phyloP scores from a whole-genome alignment of 179 eudicot genomes.

The Patellifolia procumbens region DNA sequence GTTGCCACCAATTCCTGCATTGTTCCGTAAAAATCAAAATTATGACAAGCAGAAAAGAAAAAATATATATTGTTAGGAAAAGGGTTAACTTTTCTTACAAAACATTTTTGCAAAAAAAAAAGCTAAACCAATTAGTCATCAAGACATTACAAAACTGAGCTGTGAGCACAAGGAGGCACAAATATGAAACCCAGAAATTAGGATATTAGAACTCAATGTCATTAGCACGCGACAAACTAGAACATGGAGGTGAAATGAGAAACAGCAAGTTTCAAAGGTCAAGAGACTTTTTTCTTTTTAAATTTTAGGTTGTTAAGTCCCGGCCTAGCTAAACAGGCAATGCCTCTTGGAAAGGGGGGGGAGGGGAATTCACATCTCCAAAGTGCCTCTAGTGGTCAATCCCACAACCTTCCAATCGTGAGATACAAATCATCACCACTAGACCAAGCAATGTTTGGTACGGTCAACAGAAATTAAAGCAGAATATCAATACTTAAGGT shows the following conservation, averaged over 20 bases:
- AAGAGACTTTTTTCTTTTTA: no score
- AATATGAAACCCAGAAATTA: background rate
- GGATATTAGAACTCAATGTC: background rate
- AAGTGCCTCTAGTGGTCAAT: no score
- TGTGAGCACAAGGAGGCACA: slow-evolving; percentile 1
- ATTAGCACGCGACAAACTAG: background rate
- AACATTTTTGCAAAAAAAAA: background rate
- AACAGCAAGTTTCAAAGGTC: background rate
- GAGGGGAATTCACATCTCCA: no score
- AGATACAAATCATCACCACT: no score
- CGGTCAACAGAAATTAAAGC: background rate
- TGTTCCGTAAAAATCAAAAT: slow-evolving; percentile 18
- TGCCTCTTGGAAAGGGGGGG: no score
- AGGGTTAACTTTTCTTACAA: background rate
- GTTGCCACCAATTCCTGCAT: slow-evolving; percentile 78
- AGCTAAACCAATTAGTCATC: background rate
- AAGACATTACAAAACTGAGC: background rate
- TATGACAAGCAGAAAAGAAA: background rate
- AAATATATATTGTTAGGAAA: background rate
- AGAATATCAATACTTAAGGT: background rate
- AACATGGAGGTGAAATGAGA: slow-evolving; percentile 6
- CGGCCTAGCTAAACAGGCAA: no score
- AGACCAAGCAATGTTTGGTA: no score
- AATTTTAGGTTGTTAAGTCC: no score
- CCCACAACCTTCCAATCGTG: no score